Evolutionary conservation across 2,329 filamentous ascomycete species (phyloP).

Genomic region (Sclerotinia sclerotiorum): DNA sequence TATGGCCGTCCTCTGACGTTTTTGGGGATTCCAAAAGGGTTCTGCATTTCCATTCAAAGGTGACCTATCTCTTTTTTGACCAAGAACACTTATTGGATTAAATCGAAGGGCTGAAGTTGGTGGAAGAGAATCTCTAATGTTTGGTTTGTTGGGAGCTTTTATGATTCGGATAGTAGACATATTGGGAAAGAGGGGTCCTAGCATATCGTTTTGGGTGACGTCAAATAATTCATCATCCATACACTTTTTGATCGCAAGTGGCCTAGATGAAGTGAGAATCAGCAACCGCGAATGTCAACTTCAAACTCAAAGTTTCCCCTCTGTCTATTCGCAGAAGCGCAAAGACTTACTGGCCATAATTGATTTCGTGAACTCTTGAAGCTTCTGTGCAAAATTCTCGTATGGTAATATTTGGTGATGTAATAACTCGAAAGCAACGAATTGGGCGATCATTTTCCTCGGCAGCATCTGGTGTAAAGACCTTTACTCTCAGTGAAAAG

Average conservation of each 20-base stretch:
- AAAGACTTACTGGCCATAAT: constrained; percentile 38
- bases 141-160: constrained; percentile 33
- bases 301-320: not conserved
- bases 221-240: constrained; percentile 40
- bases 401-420: constrained; percentile 36
- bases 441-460: constrained; percentile 32
- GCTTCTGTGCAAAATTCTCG: constrained; percentile 39
- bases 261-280: constrained; percentile 27
- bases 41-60: constrained; percentile 25
- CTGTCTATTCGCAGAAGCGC: not conserved
- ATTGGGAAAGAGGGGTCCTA: constrained; percentile 36
- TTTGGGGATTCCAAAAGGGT: constrained; percentile 32
- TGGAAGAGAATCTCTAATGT: constrained; percentile 38
- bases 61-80: constrained; percentile 35
- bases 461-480: constrained; percentile 34
- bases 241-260: constrained; percentile 38
- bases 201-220: constrained; percentile 36
- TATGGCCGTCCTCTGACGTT: constrained; percentile 35
- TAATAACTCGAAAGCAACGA: constrained; percentile 38
- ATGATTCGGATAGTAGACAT: constrained; percentile 37
- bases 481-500: constrained; percentile 39
- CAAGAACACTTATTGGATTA: constrained; percentile 26
- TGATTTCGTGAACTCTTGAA: constrained; percentile 37
- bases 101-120: constrained; percentile 40
- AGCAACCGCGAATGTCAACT: not conserved